Evolutionary conservation across 495 filamentous ascomycete genomes (phyloP).

Genomic region (Penicillium longicatenatum): DNA sequence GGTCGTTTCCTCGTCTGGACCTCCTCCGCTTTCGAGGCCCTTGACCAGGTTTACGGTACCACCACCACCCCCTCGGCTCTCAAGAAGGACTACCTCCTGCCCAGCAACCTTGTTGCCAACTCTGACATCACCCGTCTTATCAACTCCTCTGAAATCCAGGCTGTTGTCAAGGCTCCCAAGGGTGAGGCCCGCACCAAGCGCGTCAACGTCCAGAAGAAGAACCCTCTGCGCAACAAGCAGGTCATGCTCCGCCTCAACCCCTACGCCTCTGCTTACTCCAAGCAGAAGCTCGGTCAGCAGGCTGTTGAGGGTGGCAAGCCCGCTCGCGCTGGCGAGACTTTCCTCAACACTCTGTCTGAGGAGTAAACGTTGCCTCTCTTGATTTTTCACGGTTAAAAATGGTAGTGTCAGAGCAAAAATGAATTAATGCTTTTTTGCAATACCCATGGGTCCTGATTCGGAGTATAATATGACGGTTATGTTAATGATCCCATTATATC

Average conservation of each 20-base stretch:
- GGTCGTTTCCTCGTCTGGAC: conserved; percentile 99
- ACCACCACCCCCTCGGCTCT: conserved; percentile 79
- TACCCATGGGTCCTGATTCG: conserved; percentile 30
- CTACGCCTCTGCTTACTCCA: conserved; percentile 83
- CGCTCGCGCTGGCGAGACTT: conserved; percentile 46
- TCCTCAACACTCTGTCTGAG: conserved; percentile 56
- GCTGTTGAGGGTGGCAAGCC: conserved; percentile 59
- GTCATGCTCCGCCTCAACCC: conserved; percentile 96
- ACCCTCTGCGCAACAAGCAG: conserved; percentile 97
- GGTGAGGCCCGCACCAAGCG: conserved; percentile 91
- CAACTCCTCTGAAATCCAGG: conserved; percentile 98
- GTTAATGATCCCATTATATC: conserved; percentile 17
- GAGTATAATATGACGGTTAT: conserved; percentile 39
- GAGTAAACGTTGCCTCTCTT: conserved; percentile 42
- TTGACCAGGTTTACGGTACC: conserved; percentile 94
- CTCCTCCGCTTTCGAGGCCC: conserved; percentile 91
- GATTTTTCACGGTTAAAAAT: conserved; percentile 28
- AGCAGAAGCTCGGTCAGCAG: conserved; percentile 75
- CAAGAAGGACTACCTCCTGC: conserved; percentile 98
- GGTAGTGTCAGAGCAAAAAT: conserved; percentile 36
- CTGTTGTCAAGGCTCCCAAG: conserved; percentile 83
- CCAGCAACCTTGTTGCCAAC: conserved; percentile 83
- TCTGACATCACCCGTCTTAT: conserved; percentile 94
- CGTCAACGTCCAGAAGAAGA: conserved; percentile 94
- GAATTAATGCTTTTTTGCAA: conserved; percentile 40